phyloP scores from a whole-genome alignment of 768 basidiomycete genomes.

The Xerocomus potaroensis region DNA sequence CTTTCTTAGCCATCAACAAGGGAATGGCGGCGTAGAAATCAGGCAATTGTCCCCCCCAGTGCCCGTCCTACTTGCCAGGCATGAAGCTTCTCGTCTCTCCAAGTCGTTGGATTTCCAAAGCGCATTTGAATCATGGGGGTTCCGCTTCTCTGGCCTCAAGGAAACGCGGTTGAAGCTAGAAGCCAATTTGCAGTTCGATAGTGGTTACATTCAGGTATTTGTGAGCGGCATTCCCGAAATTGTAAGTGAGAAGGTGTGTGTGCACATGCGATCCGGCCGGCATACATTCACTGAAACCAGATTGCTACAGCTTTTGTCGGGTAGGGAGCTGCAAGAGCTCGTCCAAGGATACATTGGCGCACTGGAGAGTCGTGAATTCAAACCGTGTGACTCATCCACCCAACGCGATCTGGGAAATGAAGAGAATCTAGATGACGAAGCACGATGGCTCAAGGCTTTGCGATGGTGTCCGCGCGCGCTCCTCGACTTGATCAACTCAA shows the following conservation, averaged over 20 bases:
- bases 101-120: constrained; percentile 37
- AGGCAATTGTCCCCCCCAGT: constrained; percentile 49
- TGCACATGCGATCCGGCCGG: background rate
- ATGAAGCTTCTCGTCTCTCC: constrained; percentile 53
- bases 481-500: constrained; percentile 85
- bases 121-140: constrained; percentile 67
- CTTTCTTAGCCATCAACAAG: constrained; percentile 45
- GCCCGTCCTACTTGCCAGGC: constrained; percentile 60
- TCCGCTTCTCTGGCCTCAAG: constrained; percentile 45
- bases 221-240: constrained; percentile 65
- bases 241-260: constrained; percentile 60
- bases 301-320: constrained; percentile 50
- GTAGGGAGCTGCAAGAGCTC: constrained; percentile 70
- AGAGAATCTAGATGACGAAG: constrained; percentile 20
- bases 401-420: constrained; percentile 5
- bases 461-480: constrained; percentile 81
- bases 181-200: constrained; percentile 17
- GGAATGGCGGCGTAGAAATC: constrained; percentile 34
- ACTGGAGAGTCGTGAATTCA: constrained; percentile 46
- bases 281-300: constrained; percentile 9
- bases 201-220: constrained; percentile 58
- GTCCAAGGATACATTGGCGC: constrained; percentile 68
- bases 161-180: constrained; percentile 19
- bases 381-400: constrained; percentile 14
- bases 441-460: constrained; percentile 63